These are phyloP conservation scores for Dillenia turbinata DNA, from an alignment of 164 flowering plant species.

Conservation along the genomic window DNA sequence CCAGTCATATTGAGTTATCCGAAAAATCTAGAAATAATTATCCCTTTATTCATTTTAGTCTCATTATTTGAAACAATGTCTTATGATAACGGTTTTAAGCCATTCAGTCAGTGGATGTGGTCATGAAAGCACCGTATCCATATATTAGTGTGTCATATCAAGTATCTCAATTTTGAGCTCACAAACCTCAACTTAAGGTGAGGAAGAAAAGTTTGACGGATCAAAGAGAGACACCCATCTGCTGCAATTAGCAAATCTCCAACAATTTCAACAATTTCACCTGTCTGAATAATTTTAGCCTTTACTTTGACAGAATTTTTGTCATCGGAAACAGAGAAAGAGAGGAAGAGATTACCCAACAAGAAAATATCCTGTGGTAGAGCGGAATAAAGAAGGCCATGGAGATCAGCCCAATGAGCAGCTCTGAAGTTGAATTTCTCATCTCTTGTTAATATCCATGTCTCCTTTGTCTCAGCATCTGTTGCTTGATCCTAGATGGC, in stretches of 20 bases:
- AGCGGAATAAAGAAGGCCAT: constrained; percentile 50
- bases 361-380: constrained; percentile 37
- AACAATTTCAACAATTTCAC: constrained; percentile 35
- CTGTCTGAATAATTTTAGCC: constrained; percentile 41
- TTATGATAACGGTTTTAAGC: too few relatives aligned
- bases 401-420: constrained; percentile 81
- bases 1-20: too few relatives aligned
- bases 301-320: constrained; percentile 39
- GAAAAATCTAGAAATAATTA: too few relatives aligned
- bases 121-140: too few relatives aligned
- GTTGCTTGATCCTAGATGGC: constrained; percentile 53
- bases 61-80: too few relatives aligned
- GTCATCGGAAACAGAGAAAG: constrained; percentile 42
- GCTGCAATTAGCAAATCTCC: constrained; percentile 87
- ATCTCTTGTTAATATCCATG: constrained; percentile 52
- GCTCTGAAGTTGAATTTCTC: constrained; percentile 74
- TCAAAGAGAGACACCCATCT: constrained; percentile 78
- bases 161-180: too few relatives aligned
- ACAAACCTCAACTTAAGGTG: constrained; percentile 63
- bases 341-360: constrained; percentile 70
- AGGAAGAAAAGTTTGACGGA: constrained; percentile 60
- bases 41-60: too few relatives aligned
- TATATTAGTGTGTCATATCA: too few relatives aligned
- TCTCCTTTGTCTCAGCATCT: constrained; percentile 40
- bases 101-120: too few relatives aligned